Conservation (phyloP, 805 yeast genomes). For the Nakazawaea ernobii region DNA sequence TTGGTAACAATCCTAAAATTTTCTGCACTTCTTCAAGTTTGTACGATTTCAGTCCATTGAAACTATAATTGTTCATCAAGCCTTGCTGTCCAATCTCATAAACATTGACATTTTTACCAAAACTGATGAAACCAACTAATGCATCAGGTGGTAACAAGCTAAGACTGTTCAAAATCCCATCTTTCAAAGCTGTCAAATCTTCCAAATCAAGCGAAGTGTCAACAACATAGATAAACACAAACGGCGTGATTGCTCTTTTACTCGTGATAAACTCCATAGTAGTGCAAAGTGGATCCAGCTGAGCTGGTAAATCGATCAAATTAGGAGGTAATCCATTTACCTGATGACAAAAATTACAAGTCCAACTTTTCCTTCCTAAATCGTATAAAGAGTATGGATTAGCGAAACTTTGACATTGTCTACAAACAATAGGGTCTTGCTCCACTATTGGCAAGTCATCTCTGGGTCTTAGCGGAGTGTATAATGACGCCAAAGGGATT, state of each 20-base stretch:
- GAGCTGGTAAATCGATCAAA: conserved; percentile 26
- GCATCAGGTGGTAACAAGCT: conserved; percentile 45
- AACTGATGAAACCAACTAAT: conserved; percentile 51
- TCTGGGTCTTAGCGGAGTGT: conserved; percentile 52
- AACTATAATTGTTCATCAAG: conserved; percentile 31
- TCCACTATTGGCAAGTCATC: conserved; percentile 31
- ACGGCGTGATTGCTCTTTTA: conserved; percentile 29
- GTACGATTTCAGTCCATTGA: conserved; percentile 54
- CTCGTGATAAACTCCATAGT: conserved; percentile 46
- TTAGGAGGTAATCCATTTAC: conserved; percentile 34
- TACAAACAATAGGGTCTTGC: conserved; percentile 42
- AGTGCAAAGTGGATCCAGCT: conserved; percentile 32
- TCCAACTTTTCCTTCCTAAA: conserved; percentile 33
- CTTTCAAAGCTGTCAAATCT: conserved; percentile 45
- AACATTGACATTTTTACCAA: conserved; percentile 54
- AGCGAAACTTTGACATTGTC: conserved; percentile 47
- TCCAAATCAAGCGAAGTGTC: conserved; percentile 52
- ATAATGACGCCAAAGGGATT: conserved; percentile 51
- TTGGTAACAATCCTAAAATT: conserved; percentile 38
- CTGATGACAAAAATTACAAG: conserved; percentile 50
- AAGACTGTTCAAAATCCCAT: conserved; percentile 39
- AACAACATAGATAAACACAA: conserved; percentile 48
- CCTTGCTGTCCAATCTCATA: conserved; percentile 42
- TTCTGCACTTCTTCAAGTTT: conserved; percentile 39
- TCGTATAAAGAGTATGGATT: conserved; percentile 45